Percentiles rank a stretch among this genome's conserved stretches.
phyloP scores from a whole-genome alignment of 1,284 basidiomycete species.

The Boletus semigastroideus region DNA sequence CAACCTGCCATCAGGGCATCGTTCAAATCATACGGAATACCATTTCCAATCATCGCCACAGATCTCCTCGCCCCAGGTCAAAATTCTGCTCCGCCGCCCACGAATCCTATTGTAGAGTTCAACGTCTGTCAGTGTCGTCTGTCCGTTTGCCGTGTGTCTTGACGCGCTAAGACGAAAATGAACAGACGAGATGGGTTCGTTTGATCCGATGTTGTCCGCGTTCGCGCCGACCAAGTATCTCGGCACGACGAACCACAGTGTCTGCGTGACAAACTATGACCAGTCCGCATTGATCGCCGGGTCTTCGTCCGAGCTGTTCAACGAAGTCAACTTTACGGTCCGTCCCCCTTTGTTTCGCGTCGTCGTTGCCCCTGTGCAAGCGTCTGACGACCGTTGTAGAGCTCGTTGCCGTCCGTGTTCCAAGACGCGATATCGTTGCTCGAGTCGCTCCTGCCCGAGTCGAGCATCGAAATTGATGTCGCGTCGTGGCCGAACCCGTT shows the following conservation, averaged over 20 bases:
- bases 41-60: conserved; percentile 40
- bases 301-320: conserved; percentile 45
- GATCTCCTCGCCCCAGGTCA: conserved; percentile 19
- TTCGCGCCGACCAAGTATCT: conserved; percentile 41
- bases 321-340: conserved; percentile 36
- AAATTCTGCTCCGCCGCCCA: too few species aligned
- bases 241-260: conserved; percentile 41
- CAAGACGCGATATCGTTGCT: conserved; percentile 26
- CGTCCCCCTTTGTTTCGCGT: conserved; percentile 17
- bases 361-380: not conserved
- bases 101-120: conserved; percentile 11
- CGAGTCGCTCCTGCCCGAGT: conserved; percentile 23
- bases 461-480: conserved; percentile 27
- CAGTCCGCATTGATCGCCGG: conserved; percentile 45
- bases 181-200: conserved; percentile 45
- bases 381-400: conserved; percentile 5
- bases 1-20: conserved; percentile 22
- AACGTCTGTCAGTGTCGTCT: conserved; percentile 40
- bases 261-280: conserved; percentile 50
- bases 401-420: conserved; percentile 23
- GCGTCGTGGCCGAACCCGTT: conserved; percentile 44
- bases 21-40: conserved; percentile 34
- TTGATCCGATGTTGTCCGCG: conserved; percentile 30
- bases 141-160: not conserved
- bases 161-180: conserved; percentile 8